phyloP scores from a whole-genome alignment of 2,329 filamentous ascomycete genomes.

The Dryadomyces quercivorus region DNA sequence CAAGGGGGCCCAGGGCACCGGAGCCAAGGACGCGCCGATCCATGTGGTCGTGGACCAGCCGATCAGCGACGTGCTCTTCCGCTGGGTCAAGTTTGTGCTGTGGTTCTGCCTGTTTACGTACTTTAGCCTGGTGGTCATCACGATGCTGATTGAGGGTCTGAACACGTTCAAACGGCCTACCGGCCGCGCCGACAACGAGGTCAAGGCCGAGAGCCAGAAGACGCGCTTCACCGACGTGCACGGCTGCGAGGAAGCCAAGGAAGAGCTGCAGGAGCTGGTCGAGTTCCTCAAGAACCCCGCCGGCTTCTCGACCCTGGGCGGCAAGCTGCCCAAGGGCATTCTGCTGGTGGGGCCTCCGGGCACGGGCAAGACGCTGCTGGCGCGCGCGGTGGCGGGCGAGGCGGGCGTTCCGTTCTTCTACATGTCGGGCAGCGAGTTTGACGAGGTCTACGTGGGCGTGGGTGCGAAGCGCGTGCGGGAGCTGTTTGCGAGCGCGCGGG shows the following conservation, averaged over 20 bases:
- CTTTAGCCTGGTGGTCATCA: slow-evolving; percentile 64
- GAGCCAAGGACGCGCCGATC: slow-evolving; percentile 71
- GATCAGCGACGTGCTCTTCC: slow-evolving; percentile 65
- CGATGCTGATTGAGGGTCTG: slow-evolving; percentile 70
- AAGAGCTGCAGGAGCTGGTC: slow-evolving; percentile 91
- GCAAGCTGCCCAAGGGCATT: slow-evolving; percentile 94
- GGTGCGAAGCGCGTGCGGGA: slow-evolving; percentile 66
- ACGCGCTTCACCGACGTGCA: slow-evolving; percentile 90
- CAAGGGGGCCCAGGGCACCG: slow-evolving; percentile 41
- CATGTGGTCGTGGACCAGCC: slow-evolving; percentile 95
- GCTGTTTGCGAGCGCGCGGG: slow-evolving; percentile 22
- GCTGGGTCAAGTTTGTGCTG: slow-evolving; percentile 79
- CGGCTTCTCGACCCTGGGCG: slow-evolving; percentile 84
- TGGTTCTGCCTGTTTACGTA: slow-evolving; percentile 72
- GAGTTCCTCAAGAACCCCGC: slow-evolving; percentile 92
- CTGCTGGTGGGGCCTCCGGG: slow-evolving; percentile 89
- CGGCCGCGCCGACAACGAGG: slow-evolving; percentile 59
- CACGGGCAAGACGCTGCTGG: slow-evolving; percentile 93
- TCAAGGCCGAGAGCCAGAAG: slow-evolving; percentile 84
- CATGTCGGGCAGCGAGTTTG: slow-evolving; percentile 98
- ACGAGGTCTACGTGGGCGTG: slow-evolving; percentile 96
- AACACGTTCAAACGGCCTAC: slow-evolving; percentile 70
- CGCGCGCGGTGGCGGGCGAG: slow-evolving; percentile 90
- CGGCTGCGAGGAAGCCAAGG: slow-evolving; percentile 95
- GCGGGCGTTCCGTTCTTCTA: slow-evolving; percentile 98